Evolutionary conservation across 768 basidiomycete genomes (phyloP).

Genomic region (Tylopilus rubrobrunneus): DNA sequence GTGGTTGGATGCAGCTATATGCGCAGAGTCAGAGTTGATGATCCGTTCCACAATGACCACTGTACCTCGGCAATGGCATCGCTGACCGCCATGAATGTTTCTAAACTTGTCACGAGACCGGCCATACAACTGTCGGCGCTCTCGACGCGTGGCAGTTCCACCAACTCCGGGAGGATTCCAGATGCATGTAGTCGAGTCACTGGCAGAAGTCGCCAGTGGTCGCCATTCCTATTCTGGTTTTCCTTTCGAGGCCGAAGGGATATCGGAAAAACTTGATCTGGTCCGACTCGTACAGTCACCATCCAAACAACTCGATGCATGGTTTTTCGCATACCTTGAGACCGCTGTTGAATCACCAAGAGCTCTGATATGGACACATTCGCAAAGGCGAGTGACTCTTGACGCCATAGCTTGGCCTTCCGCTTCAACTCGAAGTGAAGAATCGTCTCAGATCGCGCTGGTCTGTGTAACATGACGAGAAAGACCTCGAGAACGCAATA

Average conservation of each 20-base stretch:
- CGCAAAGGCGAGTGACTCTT: slow-evolving; percentile 14
- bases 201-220: slow-evolving; percentile 21
- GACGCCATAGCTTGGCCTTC: slow-evolving; percentile 9
- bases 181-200: too few species aligned
- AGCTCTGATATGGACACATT: slow-evolving; percentile 18
- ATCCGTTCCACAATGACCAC: not conserved
- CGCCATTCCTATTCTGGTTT: not conserved
- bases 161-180: too few species aligned
- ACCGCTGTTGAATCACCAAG: slow-evolving; percentile 4
- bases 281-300: slow-evolving; percentile 1
- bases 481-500: not conserved
- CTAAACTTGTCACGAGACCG: too few species aligned
- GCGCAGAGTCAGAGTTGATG: not conserved
- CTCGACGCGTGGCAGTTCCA: too few species aligned
- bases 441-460: slow-evolving; percentile 12
- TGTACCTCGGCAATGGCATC: not conserved
- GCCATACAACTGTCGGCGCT: too few species aligned
- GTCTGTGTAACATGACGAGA: slow-evolving; percentile 1
- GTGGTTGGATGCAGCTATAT: slow-evolving; percentile 25
- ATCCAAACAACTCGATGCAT: not conserved
- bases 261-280: slow-evolving; percentile 13
- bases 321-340: slow-evolving; percentile 3
- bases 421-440: slow-evolving; percentile 26
- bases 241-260: slow-evolving; percentile 12
- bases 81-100: too few species aligned